Base-by-base conservation (phyloP, 176 grass and related monocot species). In the Pontederia crassipes region DNA sequence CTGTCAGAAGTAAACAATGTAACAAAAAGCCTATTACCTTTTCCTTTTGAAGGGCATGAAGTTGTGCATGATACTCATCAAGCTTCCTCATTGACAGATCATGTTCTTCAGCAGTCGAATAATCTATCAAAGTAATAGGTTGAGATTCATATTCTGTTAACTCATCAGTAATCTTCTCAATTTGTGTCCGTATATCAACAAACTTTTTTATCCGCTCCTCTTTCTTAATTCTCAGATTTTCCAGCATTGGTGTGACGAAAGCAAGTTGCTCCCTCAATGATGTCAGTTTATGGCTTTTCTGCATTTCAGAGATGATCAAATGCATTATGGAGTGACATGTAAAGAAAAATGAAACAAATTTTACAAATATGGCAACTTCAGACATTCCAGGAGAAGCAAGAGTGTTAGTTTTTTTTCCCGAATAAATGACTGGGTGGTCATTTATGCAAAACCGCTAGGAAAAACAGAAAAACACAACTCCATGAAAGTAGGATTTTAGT, bases 31-130 rank as follows among this genome's bases (percentile, higher is more conserved):
- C 17, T 55, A 58, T 46, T 81, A 91, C 93, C 84, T 98, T 98
- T n/a, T 92, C 87, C 28, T 87, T 89, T 68, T 98, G 81, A 52
- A 98, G 80, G 73, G 58, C 78, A 18, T 58, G 71, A 61, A 98
- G 68, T 63, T 92, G 81, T 49, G 76, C 70, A 76, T 98, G 87
- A 81, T 74, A 84, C 71, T 92, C 87, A 60, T 77, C 65, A 70
- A 98, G 82, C 55, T 73, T 86, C 72, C 81, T 83, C n/a, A 78
- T 88, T 56, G 93, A 98, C 70, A 98, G 78, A 77, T 98, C 93
- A 79, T 88, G 79, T n/a, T 89, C 76, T 69, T 69, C 66, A 67
- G 88, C 80, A 48, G 70, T 88, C 48, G 72, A 32, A 71, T 54
- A 56, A 45, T 62, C 73, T 24, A 15, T 12, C 10, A 54, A 75